Base-by-base conservation (phyloP, 139 green algal genomes). In the Haematococcus lacustris region DNA sequence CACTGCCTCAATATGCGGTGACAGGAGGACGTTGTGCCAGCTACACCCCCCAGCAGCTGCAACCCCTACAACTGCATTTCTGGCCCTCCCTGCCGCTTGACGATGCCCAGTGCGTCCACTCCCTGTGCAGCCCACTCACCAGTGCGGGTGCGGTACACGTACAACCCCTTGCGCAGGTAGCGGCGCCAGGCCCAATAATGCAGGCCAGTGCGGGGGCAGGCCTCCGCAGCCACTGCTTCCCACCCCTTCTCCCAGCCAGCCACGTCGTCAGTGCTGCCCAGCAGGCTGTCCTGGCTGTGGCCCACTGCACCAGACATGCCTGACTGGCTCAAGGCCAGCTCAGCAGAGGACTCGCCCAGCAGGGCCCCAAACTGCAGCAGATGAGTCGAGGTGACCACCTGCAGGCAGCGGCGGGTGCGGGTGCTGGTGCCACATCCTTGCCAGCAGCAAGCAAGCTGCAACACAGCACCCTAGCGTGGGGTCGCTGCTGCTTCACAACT, bases 331-430 rank as follows among this genome's bases (percentile, higher is more conserved):
- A 73, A 37, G 4, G 65, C 64, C n/a, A 85, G 71, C 64, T 80
- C 62, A 0, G 71, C 67, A 39, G 71, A 77, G 1, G 68, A 47
- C 66, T 91, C 85, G 9, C 76, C 78, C 13, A 89, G 68, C 41
- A 85, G 28, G 0, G 83, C 79, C 23, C 85, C 85, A 73, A 92
- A 84, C 74, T 91, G 83, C 32, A 92, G 68, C 38, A 92, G 79
- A 69, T 90, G 83, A 64, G 78, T 78, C 60, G 87, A 80, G 2
- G 73, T 89, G 1, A 91, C 61, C 2, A 71, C 71, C 38, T 66
- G 37, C 28, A n/a, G n/a, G n/a, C n/a, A n/a, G n/a, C n/a, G n/a
- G n/a, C n/a, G n/a, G n/a, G n/a, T n/a, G n/a, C n/a, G n/a, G n/a
- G n/a, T n/a, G n/a, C n/a, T n/a, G n/a, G n/a, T n/a, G n/a, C n/a